Evolutionary conservation across 345 rosid species (phyloP).

Genomic region (Corchorus capsularis): DNA sequence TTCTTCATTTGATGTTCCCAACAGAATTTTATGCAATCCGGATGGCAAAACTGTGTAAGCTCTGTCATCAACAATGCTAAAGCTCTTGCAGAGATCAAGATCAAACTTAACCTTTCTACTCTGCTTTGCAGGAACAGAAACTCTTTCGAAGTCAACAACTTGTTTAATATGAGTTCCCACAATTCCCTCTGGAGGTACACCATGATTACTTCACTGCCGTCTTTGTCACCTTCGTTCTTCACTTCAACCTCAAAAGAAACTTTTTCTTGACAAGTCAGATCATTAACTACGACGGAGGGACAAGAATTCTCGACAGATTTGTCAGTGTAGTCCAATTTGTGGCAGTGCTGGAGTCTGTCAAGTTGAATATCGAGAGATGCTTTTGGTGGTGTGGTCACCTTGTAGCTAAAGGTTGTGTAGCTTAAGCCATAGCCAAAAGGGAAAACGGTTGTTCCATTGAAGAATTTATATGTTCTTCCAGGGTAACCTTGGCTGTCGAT

Average conservation of each 20-base stretch:
- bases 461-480: constrained; percentile 52
- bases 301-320: constrained; percentile 16
- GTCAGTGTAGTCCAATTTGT: background rate
- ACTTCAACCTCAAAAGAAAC: constrained; percentile 25
- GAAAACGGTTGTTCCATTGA: constrained; percentile 40
- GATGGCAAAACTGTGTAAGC: constrained; percentile 30
- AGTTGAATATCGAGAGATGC: background rate
- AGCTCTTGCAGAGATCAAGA: constrained; percentile 36
- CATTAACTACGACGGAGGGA: constrained; percentile 12
- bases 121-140: constrained; percentile 23
- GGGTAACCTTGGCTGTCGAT: constrained; percentile 33
- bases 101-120: constrained; percentile 27
- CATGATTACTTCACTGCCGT: constrained; percentile 36
- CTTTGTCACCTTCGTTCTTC: constrained; percentile 25
- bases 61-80: constrained; percentile 24
- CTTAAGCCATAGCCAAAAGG: constrained; percentile 53
- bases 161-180: constrained; percentile 27
- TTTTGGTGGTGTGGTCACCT: background rate
- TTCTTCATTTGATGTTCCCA: constrained; percentile 28
- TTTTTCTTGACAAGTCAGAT: background rate
- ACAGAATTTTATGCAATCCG: constrained; percentile 30
- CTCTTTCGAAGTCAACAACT: constrained; percentile 44
- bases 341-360: constrained; percentile 32
- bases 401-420: constrained; percentile 37
- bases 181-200: constrained; percentile 39